Evolutionary conservation across 2,329 filamentous ascomycete species (phyloP).

Genomic region (Talaromyces sp.): DNA sequence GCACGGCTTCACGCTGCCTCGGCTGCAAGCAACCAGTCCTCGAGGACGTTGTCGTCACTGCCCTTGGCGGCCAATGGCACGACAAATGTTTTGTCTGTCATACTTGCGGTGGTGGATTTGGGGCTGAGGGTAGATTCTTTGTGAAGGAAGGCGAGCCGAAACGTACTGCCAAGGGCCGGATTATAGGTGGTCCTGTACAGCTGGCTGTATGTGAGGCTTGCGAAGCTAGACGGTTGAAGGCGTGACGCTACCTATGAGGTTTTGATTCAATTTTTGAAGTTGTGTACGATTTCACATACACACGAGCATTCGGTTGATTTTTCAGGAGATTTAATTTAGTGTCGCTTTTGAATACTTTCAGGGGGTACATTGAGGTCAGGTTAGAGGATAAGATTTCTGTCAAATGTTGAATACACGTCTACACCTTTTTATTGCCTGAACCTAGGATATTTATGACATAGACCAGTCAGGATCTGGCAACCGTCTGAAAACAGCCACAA

Average conservation of each 20-base stretch:
- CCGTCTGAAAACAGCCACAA: constrained; percentile 81
- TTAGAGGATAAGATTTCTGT: neutral
- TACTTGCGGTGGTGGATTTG: constrained; percentile 60
- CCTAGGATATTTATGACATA: neutral
- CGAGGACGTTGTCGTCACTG: constrained; percentile 84
- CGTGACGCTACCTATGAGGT: constrained; percentile 31
- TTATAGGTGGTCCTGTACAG: constrained; percentile 49
- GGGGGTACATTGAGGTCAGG: neutral
- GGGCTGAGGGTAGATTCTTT: constrained; percentile 61
- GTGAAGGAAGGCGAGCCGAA: constrained; percentile 53
- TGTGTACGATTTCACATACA: neutral
- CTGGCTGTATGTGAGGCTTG: constrained; percentile 61
- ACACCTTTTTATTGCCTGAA: neutral
- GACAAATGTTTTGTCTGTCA: constrained; percentile 83
- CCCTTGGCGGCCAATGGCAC: constrained; percentile 91
- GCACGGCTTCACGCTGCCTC: constrained; percentile 84
- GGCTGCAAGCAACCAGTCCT: constrained; percentile 81
- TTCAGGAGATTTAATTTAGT: neutral
- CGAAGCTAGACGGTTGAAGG: constrained; percentile 61
- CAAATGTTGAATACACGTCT: neutral
- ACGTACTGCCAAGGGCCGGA: constrained; percentile 44
- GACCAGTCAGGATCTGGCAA: constrained; percentile 74
- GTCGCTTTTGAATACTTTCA: neutral
- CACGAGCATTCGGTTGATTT: neutral
- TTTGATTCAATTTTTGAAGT: neutral